Percentiles rank a stretch among this genome's conserved stretches.
Conservation (phyloP, 108 stramenopile species). For the Thalassiosira profunda region DNA sequence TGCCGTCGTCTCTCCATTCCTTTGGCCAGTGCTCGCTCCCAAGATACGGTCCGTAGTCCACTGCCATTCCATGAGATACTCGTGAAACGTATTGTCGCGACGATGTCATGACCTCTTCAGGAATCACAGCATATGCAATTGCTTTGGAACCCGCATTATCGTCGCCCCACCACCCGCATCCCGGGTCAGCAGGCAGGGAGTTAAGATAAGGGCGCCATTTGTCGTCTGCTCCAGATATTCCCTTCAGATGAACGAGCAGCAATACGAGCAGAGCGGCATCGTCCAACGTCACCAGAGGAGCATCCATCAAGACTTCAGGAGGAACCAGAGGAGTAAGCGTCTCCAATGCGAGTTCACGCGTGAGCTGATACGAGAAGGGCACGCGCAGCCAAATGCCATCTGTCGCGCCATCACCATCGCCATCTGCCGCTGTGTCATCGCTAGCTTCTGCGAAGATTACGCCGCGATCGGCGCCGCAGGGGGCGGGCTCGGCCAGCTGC, state of each 20-base stretch:
- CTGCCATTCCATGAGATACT: neutral
- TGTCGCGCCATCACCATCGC: too few species aligned
- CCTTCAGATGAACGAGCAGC: neutral
- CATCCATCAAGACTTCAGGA: constrained; percentile 40
- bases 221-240: neutral
- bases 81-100: neutral
- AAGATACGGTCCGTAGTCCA: neutral
- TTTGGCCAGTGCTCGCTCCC: neutral
- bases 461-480: neutral
- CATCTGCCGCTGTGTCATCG: neutral
- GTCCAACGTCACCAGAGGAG: constrained; percentile 25
- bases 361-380: constrained; percentile 69
- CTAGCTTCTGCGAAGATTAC: too few species aligned
- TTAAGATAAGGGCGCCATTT: neutral
- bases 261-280: constrained; percentile 3
- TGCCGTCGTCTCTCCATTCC: neutral
- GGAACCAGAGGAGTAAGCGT: constrained; percentile 57
- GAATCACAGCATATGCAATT: too few species aligned
- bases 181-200: neutral
- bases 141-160: neutral
- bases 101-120: neutral
- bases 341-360: constrained; percentile 57
- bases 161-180: neutral
- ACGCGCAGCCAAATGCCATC: constrained; percentile 63
- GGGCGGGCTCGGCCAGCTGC: neutral